Percentiles rank a stretch among this genome's conserved stretches.
Evolutionary conservation across 2,329 filamentous ascomycete species (phyloP).

Genomic region (Biscogniauxia marginata): DNA sequence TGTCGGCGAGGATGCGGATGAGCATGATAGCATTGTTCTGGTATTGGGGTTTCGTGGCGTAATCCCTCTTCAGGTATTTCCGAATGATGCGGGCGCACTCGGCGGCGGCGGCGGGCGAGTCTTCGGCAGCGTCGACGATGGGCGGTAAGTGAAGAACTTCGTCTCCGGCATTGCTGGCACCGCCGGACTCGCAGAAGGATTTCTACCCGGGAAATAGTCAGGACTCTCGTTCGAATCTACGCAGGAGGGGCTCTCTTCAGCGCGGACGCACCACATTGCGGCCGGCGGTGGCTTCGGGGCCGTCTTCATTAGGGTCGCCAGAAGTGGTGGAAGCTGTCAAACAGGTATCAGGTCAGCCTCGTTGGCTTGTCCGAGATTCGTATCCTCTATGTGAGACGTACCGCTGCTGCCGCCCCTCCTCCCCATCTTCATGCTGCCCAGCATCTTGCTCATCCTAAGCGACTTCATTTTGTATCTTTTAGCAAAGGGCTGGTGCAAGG

Average conservation of each 20-base stretch:
- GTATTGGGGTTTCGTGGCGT: slow-evolving; percentile 62
- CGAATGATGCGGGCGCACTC: slow-evolving; percentile 79
- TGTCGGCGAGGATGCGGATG: slow-evolving; percentile 85
- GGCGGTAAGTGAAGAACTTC: slow-evolving; percentile 90
- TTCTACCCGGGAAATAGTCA: slow-evolving; percentile 48
- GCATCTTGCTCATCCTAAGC: slow-evolving; percentile 55
- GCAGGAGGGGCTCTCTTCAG: slow-evolving; percentile 6
- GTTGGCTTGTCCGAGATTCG: slow-evolving; percentile 6
- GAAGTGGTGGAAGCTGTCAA: slow-evolving; percentile 21
- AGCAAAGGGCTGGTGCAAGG: background rate
- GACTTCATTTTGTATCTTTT: slow-evolving; percentile 41
- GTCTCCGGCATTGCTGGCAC: slow-evolving; percentile 64
- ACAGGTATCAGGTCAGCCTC: background rate
- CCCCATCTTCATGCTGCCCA: slow-evolving; percentile 53
- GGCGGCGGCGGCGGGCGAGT: slow-evolving; percentile 79
- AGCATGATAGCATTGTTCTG: slow-evolving; percentile 99
- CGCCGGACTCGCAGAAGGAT: slow-evolving; percentile 77
- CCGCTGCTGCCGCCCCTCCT: slow-evolving; percentile 32
- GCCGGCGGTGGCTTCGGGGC: slow-evolving; percentile 65
- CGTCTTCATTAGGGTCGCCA: slow-evolving; percentile 45
- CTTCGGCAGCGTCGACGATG: slow-evolving; percentile 94
- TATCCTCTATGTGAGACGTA: background rate
- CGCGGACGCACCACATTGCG: slow-evolving; percentile 61
- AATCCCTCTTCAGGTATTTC: slow-evolving; percentile 75
- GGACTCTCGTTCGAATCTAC: slow-evolving; percentile 3